Conservation (phyloP, 2,329 filamentous ascomycete species). For the Pestalotiopsis sp. region DNA sequence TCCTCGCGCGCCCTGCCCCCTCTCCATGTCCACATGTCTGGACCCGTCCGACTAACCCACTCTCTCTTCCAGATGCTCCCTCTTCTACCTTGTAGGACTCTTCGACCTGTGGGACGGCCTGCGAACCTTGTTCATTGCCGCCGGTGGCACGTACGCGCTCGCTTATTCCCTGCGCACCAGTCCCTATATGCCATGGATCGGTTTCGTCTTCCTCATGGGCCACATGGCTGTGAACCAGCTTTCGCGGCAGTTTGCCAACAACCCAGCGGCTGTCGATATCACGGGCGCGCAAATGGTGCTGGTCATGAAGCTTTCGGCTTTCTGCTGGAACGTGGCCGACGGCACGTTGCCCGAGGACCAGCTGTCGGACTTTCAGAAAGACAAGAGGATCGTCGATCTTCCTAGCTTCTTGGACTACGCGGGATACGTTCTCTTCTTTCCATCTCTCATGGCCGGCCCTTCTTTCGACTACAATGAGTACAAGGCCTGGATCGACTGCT, state of each 20-base stretch:
- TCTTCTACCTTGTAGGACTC: slow-evolving; percentile 92
- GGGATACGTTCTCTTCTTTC: slow-evolving; percentile 95
- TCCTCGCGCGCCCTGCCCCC: too few relatives aligned
- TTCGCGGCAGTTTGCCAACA: slow-evolving; percentile 71
- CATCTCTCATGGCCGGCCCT: slow-evolving; percentile 84
- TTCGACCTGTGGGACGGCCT: slow-evolving; percentile 91
- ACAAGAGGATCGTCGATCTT: slow-evolving; percentile 74
- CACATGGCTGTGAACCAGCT: slow-evolving; percentile 95
- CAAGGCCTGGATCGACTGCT: slow-evolving; percentile 86
- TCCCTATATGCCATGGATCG: slow-evolving; percentile 97
- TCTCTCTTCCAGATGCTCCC: slow-evolving; percentile 59
- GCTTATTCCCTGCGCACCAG: slow-evolving; percentile 77
- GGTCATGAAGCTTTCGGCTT: slow-evolving; percentile 95
- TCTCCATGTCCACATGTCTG: slow-evolving; percentile 11
- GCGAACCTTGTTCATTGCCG: slow-evolving; percentile 77
- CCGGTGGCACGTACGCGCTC: slow-evolving; percentile 80
- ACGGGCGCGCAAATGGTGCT: slow-evolving; percentile 97
- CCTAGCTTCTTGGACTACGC: slow-evolving; percentile 80
- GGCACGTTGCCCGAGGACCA: slow-evolving; percentile 78
- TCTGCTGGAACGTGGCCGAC: slow-evolving; percentile 98
- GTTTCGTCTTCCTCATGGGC: slow-evolving; percentile 90
- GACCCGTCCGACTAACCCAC: not conserved
- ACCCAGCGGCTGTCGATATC: slow-evolving; percentile 76
- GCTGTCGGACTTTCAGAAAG: slow-evolving; percentile 85
- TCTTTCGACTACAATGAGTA: slow-evolving; percentile 97